These are phyloP conservation scores for Furculomyces boomerangus DNA, from an alignment of 371 early-diverging fungal species.

Conservation along the genomic window DNA sequence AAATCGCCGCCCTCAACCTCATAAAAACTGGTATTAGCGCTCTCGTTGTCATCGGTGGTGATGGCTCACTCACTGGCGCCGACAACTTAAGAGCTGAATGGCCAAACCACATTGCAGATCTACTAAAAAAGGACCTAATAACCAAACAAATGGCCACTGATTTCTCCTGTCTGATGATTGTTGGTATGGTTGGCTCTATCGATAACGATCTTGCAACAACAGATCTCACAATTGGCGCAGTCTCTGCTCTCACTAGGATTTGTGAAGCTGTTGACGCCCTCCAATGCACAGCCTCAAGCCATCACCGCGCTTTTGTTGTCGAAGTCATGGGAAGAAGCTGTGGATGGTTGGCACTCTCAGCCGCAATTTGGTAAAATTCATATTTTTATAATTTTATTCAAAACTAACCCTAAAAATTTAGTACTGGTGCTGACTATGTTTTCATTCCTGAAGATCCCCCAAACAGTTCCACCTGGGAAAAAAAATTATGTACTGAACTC, in stretches of 20 bases:
- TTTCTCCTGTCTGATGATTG: conserved; percentile 66
- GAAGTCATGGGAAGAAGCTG: conserved; percentile 99
- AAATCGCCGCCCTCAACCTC: conserved; percentile 72
- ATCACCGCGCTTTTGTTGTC: conserved; percentile 95
- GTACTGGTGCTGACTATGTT: conserved; percentile 91
- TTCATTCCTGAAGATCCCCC: conserved; percentile 96
- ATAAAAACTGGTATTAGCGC: conserved; percentile 86
- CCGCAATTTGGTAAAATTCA: conserved; percentile 44
- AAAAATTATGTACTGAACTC: conserved; percentile 53
- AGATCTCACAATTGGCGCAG: conserved; percentile 94
- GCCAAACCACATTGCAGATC: conserved; percentile 58
- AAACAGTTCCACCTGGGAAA: conserved; percentile 68
- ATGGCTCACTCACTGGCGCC: conserved; percentile 97
- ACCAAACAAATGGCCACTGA: conserved; percentile 32
- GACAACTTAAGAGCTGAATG: conserved; percentile 87
- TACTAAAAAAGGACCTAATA: conserved; percentile 37
- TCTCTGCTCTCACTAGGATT: conserved; percentile 90
- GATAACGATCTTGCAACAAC: conserved; percentile 96
- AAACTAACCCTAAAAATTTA: neutral
- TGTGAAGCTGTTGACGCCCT: conserved; percentile 94
- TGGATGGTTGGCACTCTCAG: conserved; percentile 98
- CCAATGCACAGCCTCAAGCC: conserved; percentile 88
- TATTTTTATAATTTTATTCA: neutral
- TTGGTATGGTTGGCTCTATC: conserved; percentile 91
- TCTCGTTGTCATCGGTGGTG: conserved; percentile 95